These are phyloP conservation scores for Cryptosporidium sp. DNA, from an alignment of 169 alveolate species.

Conservation along the genomic window DNA sequence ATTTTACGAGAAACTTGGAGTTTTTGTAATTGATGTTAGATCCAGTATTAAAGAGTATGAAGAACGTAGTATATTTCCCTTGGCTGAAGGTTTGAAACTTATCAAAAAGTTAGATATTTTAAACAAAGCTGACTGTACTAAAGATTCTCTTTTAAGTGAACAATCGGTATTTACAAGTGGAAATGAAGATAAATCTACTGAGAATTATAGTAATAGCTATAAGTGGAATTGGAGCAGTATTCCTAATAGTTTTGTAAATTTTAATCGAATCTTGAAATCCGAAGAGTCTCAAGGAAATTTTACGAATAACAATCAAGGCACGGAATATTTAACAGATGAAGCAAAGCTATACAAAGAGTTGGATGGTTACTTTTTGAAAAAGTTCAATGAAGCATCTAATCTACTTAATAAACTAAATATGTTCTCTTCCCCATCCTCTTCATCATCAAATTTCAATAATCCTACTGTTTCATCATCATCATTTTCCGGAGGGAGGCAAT, in stretches of 20 bases:
- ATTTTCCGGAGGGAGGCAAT: conserved; percentile 4
- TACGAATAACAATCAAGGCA: background rate
- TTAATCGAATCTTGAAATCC: background rate
- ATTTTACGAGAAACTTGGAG: conserved; percentile 69
- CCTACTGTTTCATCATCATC: background rate
- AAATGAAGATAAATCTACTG: background rate
- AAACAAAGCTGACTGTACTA: conserved; percentile 69
- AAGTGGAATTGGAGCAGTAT: background rate
- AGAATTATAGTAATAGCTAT: background rate
- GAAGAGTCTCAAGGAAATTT: background rate
- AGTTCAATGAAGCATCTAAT: conserved; percentile 52
- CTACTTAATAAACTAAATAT: background rate
- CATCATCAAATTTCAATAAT: background rate
- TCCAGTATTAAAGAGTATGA: conserved; percentile 8
- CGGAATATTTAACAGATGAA: conserved; percentile 14
- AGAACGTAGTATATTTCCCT: conserved; percentile 13
- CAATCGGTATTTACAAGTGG: conserved; percentile 36
- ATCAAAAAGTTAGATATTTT: conserved; percentile 41
- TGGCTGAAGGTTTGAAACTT: conserved; percentile 20
- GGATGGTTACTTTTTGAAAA: conserved; percentile 58
- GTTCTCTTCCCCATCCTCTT: background rate
- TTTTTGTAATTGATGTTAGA: conserved; percentile 32
- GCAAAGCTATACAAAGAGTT: conserved; percentile 42
- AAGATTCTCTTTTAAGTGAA: conserved; percentile 58
- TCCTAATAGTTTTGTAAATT: background rate